Evolutionary conservation across 495 filamentous ascomycete species (phyloP), one percentile per base, ranked within the genome.

Genomic region (Aspergillus indologenus): DNA sequence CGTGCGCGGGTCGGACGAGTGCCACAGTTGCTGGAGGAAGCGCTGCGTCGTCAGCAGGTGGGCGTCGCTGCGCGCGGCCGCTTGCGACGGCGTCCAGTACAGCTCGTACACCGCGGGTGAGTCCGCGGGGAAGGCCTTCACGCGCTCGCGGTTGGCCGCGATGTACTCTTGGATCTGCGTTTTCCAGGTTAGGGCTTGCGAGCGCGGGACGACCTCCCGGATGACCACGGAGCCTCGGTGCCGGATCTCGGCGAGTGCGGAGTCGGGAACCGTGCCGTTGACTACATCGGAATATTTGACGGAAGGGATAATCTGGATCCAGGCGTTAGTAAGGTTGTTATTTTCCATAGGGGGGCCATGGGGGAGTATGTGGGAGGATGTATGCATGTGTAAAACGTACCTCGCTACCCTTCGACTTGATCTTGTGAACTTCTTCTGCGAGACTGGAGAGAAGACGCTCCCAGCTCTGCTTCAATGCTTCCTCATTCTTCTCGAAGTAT

Each of bases 41-140:
- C 72, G 75, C 63, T 95, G 90, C 0, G 87, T 78, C 29, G 78
- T 70, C 4, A 96, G 75, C 61, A 96, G 59, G 51, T 87, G 86
- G 11, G 87, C 80, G 69, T 96, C 87, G 0, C 81, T 76, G 17
- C 92, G 82, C 12, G 92, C 91, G 44, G 83, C 80, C 24, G 89
- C 75, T 65, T 96, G 91, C 4, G 87, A 75, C 7, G 84, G 81
- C 1, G 89, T 88, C 92, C 92, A 96, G 75, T 96, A 96, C 3
- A 96, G 76, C 67, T 96, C 92, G 65, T 87, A 92, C 4, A 96
- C 90, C 52, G 90, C 86, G 0, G 91, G 91, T 14, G 80, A 81
- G 19, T 83, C 77, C 1, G 78, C 55, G 0, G 85, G 85, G 62
- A 87, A 83, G 11, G 83, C 75, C 44, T 75, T 79, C 8, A 77